phyloP scores from a whole-genome alignment of 2,329 filamentous ascomycete species.

The Clonostachys byssicola region DNA sequence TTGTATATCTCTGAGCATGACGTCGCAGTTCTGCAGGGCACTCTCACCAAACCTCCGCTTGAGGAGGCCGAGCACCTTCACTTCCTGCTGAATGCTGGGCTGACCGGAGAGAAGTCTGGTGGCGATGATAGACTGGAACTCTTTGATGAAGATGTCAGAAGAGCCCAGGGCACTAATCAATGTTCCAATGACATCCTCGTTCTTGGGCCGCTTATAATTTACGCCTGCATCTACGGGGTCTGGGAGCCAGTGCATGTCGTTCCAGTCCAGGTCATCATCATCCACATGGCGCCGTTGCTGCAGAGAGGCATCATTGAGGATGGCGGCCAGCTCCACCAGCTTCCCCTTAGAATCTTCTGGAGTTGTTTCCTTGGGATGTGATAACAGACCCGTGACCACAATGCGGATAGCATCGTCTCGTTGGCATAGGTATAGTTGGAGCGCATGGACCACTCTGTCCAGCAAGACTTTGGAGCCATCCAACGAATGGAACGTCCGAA shows the following conservation, averaged over 20 bases:
- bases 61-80: constrained; percentile 78
- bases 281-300: constrained; percentile 47
- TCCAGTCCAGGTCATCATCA: constrained; percentile 77
- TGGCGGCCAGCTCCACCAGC: constrained; percentile 62
- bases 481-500: constrained; percentile 69
- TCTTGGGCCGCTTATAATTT: constrained; percentile 85
- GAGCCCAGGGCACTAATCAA: constrained; percentile 84
- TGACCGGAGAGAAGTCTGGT: constrained; percentile 70
- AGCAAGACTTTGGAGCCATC: constrained; percentile 76
- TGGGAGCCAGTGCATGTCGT: constrained; percentile 90
- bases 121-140: constrained; percentile 85
- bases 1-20: constrained; percentile 92
- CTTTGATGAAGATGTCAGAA: constrained; percentile 89
- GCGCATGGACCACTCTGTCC: constrained; percentile 66
- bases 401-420: constrained; percentile 75
- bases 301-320: constrained; percentile 59
- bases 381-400: constrained; percentile 70
- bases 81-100: constrained; percentile 70
- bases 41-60: constrained; percentile 85
- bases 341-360: constrained; percentile 39
- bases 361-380: constrained; percentile 52
- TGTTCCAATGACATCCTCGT: constrained; percentile 87
- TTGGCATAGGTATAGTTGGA: constrained; percentile 73
- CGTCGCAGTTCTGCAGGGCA: constrained; percentile 86
- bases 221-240: constrained; percentile 90